Conservation (phyloP, 2,329 filamentous ascomycete species). For the Lasiodiplodia theobromae region DNA sequence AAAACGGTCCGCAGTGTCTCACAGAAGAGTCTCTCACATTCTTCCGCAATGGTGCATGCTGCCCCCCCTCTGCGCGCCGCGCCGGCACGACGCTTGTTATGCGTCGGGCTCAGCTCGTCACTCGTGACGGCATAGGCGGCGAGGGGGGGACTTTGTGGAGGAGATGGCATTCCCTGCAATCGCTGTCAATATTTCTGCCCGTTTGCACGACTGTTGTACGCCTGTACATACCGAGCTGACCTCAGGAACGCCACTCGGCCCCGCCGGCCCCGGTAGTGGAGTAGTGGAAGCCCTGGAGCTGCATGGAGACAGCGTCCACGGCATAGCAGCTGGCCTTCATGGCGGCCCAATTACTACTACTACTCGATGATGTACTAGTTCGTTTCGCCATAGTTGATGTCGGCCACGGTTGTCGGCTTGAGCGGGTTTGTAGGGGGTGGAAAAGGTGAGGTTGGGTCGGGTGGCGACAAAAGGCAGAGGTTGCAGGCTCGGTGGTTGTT, state of each 20-base stretch:
- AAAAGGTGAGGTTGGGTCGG: conserved; percentile 1
- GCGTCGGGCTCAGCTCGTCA: conserved; percentile 59
- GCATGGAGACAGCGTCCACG: conserved; percentile 72
- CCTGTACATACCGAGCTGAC: conserved; percentile 49
- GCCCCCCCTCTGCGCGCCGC: conserved; percentile 77
- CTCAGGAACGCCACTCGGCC: conserved; percentile 55
- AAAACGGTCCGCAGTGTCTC: conserved; percentile 93
- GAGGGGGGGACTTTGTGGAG: conserved; percentile 88
- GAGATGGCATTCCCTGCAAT: conserved; percentile 78
- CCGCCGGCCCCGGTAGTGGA: conserved; percentile 88
- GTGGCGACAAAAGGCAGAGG: not conserved
- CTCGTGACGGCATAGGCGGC: conserved; percentile 73
- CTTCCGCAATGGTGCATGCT: conserved; percentile 95
- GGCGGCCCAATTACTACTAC: conserved; percentile 75
- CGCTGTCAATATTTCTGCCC: conserved; percentile 31
- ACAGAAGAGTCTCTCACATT: conserved; percentile 99
- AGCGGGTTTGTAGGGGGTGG: conserved; percentile 3
- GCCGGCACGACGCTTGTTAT: conserved; percentile 38
- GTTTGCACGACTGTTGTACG: not conserved
- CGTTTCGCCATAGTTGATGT: conserved; percentile 70
- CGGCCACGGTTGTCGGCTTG: conserved; percentile 54
- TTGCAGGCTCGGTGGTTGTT: conserved; percentile 14
- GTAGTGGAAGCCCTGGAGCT: conserved; percentile 88
- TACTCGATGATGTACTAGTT: conserved; percentile 72
- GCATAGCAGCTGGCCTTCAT: conserved; percentile 92